Evolutionary conservation across 2,329 filamentous ascomycete genomes (phyloP).

Genomic region (Exutisphaerella laricina): DNA sequence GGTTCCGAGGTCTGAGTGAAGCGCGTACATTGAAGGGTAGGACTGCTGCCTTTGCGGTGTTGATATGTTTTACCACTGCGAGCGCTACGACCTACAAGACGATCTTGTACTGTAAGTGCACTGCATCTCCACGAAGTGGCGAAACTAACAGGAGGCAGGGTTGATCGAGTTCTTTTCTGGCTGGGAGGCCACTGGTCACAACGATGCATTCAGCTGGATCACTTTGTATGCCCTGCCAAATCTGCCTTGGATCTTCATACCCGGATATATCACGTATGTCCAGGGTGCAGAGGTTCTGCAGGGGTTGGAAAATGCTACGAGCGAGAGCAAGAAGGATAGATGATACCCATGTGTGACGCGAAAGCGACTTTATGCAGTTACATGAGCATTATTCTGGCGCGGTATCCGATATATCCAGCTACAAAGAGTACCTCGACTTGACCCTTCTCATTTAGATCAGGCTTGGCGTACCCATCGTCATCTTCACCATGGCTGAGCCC

Average conservation of each 20-base stretch:
- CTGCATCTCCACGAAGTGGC: no score
- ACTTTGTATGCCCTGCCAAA: constrained; percentile 62
- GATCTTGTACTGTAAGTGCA: constrained; percentile 53
- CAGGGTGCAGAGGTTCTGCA: constrained; percentile 58
- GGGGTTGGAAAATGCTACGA: constrained; percentile 47
- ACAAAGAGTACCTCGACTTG: no score
- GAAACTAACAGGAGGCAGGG: constrained; percentile 38
- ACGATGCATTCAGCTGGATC: constrained; percentile 48
- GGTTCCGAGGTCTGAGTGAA: constrained; percentile 44
- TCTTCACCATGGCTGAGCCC: no score
- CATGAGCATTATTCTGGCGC: no score
- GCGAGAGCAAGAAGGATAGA: constrained; percentile 21
- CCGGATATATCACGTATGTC: constrained; percentile 56
- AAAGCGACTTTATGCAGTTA: no score
- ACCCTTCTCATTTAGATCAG: no score
- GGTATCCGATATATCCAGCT: no score
- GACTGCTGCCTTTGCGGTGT: constrained; percentile 49
- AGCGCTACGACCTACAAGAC: constrained; percentile 65
- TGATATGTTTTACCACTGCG: constrained; percentile 55
- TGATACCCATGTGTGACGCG: no score
- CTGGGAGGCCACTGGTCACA: constrained; percentile 59
- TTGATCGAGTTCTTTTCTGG: constrained; percentile 57
- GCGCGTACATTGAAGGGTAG: constrained; percentile 49
- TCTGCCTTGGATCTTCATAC: constrained; percentile 60
- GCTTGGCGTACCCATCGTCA: no score